Conservation (phyloP, 139 green algal genomes). For the Micractinium conductrix region DNA sequence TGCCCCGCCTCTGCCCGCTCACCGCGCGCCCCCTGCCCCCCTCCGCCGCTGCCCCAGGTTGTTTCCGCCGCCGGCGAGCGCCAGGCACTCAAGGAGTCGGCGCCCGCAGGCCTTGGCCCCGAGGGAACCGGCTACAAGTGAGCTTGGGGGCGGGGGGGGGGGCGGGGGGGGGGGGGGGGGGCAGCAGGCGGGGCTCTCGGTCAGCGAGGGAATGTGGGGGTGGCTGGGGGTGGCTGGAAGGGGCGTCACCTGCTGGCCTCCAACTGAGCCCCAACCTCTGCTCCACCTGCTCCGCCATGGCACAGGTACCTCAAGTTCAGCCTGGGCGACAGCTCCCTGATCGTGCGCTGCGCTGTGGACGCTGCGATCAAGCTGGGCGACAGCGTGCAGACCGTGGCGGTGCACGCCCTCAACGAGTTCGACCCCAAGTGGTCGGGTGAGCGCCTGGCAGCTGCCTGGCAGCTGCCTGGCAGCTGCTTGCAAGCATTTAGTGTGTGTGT, state of each 20-base stretch:
- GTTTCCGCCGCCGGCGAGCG: background rate
- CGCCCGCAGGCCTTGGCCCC: background rate
- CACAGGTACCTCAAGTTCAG: constrained; percentile 87
- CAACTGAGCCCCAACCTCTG: background rate
- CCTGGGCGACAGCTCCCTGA: constrained; percentile 72
- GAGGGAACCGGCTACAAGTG: background rate
- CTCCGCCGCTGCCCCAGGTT: too few relatives aligned
- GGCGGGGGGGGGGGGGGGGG: too few relatives aligned
- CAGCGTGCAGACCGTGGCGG: constrained; percentile 74
- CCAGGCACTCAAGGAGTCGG: background rate
- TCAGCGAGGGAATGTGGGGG: background rate
- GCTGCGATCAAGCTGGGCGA: constrained; percentile 63
- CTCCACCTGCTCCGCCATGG: background rate
- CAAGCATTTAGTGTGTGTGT: too few relatives aligned
- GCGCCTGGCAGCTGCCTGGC: background rate
- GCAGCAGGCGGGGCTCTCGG: too few relatives aligned
- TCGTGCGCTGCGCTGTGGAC: constrained; percentile 96
- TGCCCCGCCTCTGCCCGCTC: background rate
- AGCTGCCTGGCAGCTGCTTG: too few relatives aligned
- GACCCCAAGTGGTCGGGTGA: constrained; percentile 70
- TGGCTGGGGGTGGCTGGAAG: too few relatives aligned
- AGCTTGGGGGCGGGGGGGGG: too few relatives aligned
- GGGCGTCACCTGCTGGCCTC: too few relatives aligned
- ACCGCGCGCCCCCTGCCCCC: too few relatives aligned
- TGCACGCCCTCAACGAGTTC: constrained; percentile 98